Conservation (phyloP, 2,329 filamentous ascomycete species). For the Daldinia eschscholtzii region DNA sequence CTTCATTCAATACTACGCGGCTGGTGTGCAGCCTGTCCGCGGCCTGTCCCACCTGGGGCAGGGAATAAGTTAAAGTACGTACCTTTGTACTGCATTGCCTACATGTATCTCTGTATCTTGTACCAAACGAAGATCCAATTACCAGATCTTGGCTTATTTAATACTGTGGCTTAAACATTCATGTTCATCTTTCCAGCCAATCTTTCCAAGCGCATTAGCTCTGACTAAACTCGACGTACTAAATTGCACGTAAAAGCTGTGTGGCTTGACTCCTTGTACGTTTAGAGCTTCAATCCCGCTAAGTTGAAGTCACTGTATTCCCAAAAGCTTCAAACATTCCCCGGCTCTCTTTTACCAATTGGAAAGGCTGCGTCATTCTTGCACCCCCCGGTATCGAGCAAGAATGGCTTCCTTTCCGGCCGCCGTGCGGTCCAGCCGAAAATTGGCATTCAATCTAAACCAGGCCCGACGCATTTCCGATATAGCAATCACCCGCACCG, state of each 20-base stretch:
- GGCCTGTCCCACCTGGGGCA: neutral
- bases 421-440: conserved; percentile 67
- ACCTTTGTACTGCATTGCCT: conserved; percentile 21
- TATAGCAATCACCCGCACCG: conserved; percentile 92
- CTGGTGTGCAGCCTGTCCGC: conserved; percentile 59
- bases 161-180: conserved; percentile 31
- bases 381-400: conserved; percentile 52
- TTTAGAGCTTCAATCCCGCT: conserved; percentile 48
- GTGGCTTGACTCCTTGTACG: conserved; percentile 40
- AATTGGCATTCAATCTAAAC: conserved; percentile 60
- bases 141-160: conserved; percentile 21
- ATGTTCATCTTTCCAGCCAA: conserved; percentile 13
- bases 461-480: conserved; percentile 76
- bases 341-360: conserved; percentile 46
- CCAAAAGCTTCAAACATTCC: conserved; percentile 32
- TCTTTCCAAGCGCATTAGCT: conserved; percentile 26
- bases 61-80: conserved; percentile 33
- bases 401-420: conserved; percentile 70
- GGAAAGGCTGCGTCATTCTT: conserved; percentile 52
- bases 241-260: conserved; percentile 19
- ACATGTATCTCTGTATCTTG: conserved; percentile 6
- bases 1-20: conserved; percentile 54
- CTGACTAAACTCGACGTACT: conserved; percentile 22
- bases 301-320: conserved; percentile 11
- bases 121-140: conserved; percentile 4